A percentile compares a stretch with the other conserved stretches of the same genome.
Conservation (phyloP, 805 yeast genomes). For the Torulaspora quercuum region DNA sequence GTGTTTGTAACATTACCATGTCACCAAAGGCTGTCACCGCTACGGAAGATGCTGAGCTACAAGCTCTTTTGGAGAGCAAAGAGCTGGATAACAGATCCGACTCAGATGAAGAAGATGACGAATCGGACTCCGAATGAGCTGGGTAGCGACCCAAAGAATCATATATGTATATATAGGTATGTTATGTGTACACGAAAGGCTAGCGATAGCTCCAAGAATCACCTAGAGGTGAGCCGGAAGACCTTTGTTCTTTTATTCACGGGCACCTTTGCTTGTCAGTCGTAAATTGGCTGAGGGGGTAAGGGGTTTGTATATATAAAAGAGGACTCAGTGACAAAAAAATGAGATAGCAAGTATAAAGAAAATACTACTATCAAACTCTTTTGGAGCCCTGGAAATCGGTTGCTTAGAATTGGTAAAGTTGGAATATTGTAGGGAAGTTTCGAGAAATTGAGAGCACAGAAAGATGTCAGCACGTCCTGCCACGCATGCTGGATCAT, state of each 20-base stretch:
- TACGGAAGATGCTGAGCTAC: conserved; percentile 95
- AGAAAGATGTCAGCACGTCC: conserved; percentile 40
- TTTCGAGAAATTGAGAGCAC: too few species aligned
- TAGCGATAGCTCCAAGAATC: conserved; percentile 4
- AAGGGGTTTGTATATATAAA: conserved; percentile 10
- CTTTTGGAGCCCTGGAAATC: too few species aligned
- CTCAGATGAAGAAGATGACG: conserved; percentile 71
- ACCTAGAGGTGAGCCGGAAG: too few species aligned
- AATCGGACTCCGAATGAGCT: conserved; percentile 38
- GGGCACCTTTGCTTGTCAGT: not conserved
- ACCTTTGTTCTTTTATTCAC: too few species aligned
- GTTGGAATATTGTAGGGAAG: too few species aligned
- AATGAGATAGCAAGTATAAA: not conserved
- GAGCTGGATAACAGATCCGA: conserved; percentile 85
- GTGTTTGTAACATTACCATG: conserved; percentile 90
- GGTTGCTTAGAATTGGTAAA: too few species aligned
- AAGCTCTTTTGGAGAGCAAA: conserved; percentile 89
- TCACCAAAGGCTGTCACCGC: conserved; percentile 99
- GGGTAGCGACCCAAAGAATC: too few species aligned
- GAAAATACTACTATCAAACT: too few species aligned
- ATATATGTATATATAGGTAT: too few species aligned
- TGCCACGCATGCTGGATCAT: conserved; percentile 87
- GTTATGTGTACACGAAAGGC: conserved; percentile 4
- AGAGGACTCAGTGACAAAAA: conserved; percentile 2
- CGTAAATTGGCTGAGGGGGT: conserved; percentile 9